Evolutionary conservation across 306 rosid genomes (phyloP).

Genomic region (Vigna trinervia): DNA sequence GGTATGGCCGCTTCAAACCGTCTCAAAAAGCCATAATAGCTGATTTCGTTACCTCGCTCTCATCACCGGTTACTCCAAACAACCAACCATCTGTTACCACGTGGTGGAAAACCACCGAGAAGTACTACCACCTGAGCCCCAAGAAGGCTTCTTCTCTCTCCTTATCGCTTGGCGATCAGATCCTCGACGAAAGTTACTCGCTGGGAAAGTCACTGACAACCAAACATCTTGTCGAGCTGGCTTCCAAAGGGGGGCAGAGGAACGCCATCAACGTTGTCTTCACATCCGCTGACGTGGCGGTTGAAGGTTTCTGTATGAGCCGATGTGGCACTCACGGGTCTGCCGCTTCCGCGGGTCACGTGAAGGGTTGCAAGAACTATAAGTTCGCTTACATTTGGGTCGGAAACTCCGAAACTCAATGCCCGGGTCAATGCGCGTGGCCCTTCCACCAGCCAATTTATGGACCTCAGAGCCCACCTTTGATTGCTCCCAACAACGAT

Average conservation of each 20-base stretch:
- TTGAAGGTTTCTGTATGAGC: conserved; percentile 69
- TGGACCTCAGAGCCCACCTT: conserved; percentile 59
- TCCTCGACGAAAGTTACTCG: conserved; percentile 63
- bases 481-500: conserved; percentile 69
- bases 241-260: conserved; percentile 65
- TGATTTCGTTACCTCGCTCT: conserved; percentile 70
- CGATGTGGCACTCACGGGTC: conserved; percentile 85
- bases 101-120: conserved; percentile 91
- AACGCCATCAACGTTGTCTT: conserved; percentile 76
- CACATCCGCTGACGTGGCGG: conserved; percentile 74
- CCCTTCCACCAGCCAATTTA: conserved; percentile 75
- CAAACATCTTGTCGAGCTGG: conserved; percentile 58
- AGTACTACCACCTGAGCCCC: conserved; percentile 63
- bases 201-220: conserved; percentile 68
- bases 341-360: conserved; percentile 34
- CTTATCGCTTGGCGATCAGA: conserved; percentile 56
- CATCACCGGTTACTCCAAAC: conserved; percentile 37
- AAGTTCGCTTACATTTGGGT: conserved; percentile 78
- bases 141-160: conserved; percentile 48
- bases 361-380: conserved; percentile 42
- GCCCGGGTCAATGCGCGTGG: conserved; percentile 79
- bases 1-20: conserved; percentile 87
- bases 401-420: conserved; percentile 69
- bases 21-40: conserved; percentile 74
- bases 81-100: conserved; percentile 67